These are phyloP conservation scores for Caryopteris hybrid DNA, from an alignment of 305 asterid species.

Conservation along the genomic window DNA sequence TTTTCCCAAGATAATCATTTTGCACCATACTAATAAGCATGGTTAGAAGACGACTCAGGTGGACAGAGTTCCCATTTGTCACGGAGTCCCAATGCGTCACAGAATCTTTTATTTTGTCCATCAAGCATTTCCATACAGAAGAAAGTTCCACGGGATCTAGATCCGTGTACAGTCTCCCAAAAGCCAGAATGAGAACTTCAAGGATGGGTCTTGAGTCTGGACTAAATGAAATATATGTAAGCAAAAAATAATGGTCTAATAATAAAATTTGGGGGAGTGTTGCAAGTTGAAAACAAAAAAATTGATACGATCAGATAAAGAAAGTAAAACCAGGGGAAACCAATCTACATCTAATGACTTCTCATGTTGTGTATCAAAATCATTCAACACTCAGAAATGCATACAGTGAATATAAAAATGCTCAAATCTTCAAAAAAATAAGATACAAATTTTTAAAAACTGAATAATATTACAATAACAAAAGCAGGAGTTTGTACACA, in stretches of 20 bases:
- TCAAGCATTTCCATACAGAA: slow-evolving; percentile 53
- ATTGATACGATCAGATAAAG: background rate
- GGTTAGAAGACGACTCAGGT: slow-evolving; percentile 53
- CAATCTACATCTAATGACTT: slow-evolving; percentile 5
- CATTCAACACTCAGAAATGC: background rate
- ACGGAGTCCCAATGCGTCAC: slow-evolving; percentile 30
- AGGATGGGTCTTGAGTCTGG: slow-evolving; percentile 57
- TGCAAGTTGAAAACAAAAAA: background rate
- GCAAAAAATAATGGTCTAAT: background rate
- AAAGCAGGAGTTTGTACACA: background rate
- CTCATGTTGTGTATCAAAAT: slow-evolving; percentile 3
- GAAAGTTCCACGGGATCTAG: slow-evolving; percentile 47
- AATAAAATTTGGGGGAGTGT: background rate
- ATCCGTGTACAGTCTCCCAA: slow-evolving; percentile 59
- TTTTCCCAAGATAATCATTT: slow-evolving; percentile 42
- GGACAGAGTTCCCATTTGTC: slow-evolving; percentile 33
- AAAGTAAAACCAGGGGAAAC: background rate
- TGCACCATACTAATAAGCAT: slow-evolving; percentile 58
- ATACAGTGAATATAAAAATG: background rate
- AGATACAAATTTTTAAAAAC: background rate
- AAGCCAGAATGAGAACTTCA: slow-evolving; percentile 57
- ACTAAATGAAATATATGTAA: slow-evolving; percentile 18
- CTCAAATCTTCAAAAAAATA: background rate
- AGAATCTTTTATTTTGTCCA: slow-evolving; percentile 44
- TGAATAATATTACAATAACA: background rate